Percentiles rank a stretch among this genome's conserved stretches.
Conservation (phyloP, 225 moss, liverwort and hornwort species). For the Pseudoscleropodium purum region DNA sequence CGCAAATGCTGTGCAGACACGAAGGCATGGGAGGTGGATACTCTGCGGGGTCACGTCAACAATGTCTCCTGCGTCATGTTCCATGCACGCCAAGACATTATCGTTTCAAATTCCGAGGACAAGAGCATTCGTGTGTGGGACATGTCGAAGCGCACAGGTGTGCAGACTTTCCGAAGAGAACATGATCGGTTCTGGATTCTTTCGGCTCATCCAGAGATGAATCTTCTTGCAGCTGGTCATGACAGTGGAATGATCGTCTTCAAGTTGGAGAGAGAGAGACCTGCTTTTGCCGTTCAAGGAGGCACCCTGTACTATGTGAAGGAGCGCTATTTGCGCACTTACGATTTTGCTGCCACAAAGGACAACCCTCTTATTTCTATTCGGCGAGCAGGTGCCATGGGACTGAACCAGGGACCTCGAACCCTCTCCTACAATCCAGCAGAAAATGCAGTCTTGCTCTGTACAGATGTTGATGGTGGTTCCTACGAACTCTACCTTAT, state of each 20-base stretch:
- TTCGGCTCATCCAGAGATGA: conserved; percentile 96
- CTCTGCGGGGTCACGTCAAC: conserved; percentile 89
- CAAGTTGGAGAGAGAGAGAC: conserved; percentile 96
- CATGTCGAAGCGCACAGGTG: conserved; percentile 94
- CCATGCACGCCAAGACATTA: conserved; percentile 96
- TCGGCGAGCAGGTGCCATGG: conserved; percentile 76
- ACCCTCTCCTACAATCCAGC: conserved; percentile 96
- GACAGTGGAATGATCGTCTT: conserved; percentile 99
- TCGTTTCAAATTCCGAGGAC: conserved; percentile 96
- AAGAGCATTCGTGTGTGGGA: conserved; percentile 98
- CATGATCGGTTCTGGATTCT: conserved; percentile 98
- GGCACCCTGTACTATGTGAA: conserved; percentile 91
- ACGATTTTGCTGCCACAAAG: conserved; percentile 70
- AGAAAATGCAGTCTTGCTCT: conserved; percentile 80
- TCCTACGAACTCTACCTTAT: conserved; percentile 89
- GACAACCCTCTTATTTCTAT: conserved; percentile 95
- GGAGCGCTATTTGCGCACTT: conserved; percentile 86
- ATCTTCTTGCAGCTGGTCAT: conserved; percentile 95
- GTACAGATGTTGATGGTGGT: conserved; percentile 93
- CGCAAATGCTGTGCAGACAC: conserved; percentile 44
- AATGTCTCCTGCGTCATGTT: conserved; percentile 98
- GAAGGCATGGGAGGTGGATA: conserved; percentile 99
- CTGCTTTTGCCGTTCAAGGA: conserved; percentile 91
- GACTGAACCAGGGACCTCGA: conserved; percentile 90
- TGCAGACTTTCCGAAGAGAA: conserved; percentile 93